Percentiles rank a stretch among this genome's conserved stretches.
phyloP scores from a whole-genome alignment of 345 rosid species.

The Garcia nutans region DNA sequence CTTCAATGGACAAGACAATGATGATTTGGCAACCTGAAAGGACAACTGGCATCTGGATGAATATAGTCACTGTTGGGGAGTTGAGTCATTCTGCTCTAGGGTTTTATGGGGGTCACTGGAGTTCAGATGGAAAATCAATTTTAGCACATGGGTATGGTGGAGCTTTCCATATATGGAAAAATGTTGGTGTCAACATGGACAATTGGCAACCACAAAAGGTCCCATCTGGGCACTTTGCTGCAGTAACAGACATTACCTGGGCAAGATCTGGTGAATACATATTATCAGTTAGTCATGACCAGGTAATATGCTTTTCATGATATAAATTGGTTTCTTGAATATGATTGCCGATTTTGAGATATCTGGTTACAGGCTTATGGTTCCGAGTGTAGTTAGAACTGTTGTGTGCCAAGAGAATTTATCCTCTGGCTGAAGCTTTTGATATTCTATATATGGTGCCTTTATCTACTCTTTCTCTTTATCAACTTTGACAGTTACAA shows the following conservation, averaged over 20 bases:
- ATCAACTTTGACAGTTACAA: too few species aligned
- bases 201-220: constrained; percentile 88
- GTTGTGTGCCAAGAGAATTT: neutral
- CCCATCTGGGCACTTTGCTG: constrained; percentile 86
- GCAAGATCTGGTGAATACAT: constrained; percentile 68
- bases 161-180: constrained; percentile 84
- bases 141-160: constrained; percentile 97
- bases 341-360: neutral
- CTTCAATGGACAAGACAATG: constrained; percentile 99
- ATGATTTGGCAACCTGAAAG: constrained; percentile 98
- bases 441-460: neutral
- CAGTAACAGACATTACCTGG: constrained; percentile 83
- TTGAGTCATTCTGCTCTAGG: constrained; percentile 94
- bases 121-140: constrained; percentile 61
- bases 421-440: neutral
- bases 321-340: neutral
- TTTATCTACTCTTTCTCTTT: neutral
- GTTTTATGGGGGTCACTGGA: constrained; percentile 97
- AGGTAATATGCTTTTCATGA: constrained; percentile 43
- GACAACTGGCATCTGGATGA: constrained; percentile 90
- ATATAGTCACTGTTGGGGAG: constrained; percentile 95
- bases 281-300: constrained; percentile 90
- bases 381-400: neutral
- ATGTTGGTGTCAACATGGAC: constrained; percentile 58
- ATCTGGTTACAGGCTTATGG: neutral